A percentile compares a stretch with the other conserved stretches of the same genome.
Conservation (phyloP, 345 rosid genomes). For the Boechera divaricarpa region DNA sequence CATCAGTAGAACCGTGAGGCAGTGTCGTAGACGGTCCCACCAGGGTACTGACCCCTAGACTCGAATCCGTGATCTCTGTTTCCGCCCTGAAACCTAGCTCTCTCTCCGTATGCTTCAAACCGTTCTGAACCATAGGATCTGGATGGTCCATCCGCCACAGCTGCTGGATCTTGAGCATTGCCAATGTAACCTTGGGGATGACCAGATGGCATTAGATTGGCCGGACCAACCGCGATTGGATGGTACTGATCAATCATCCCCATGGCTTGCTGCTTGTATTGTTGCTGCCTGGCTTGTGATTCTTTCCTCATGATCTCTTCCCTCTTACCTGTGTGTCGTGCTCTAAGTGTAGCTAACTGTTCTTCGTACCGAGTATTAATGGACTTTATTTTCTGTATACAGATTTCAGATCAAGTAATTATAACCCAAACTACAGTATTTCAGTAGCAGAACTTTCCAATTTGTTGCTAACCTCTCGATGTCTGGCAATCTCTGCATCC, state of each 20-base stretch:
- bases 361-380: constrained; percentile 73
- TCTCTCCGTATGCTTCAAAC: constrained; percentile 65
- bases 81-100: constrained; percentile 55
- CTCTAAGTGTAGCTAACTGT: constrained; percentile 67
- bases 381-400: constrained; percentile 67
- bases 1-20: constrained; percentile 60
- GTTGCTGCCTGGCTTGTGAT: constrained; percentile 64
- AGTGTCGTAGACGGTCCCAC: constrained; percentile 64
- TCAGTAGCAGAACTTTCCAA: constrained; percentile 11
- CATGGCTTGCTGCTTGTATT: constrained; percentile 61
- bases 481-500: constrained; percentile 82
- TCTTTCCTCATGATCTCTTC: constrained; percentile 77
- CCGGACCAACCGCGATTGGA: constrained; percentile 47
- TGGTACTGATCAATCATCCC: constrained; percentile 54
- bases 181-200: constrained; percentile 59
- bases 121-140: constrained; percentile 56
- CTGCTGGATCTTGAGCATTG: constrained; percentile 47
- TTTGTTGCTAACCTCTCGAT: constrained; percentile 68
- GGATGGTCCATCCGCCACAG: constrained; percentile 56
- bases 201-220: constrained; percentile 44
- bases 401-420: constrained; percentile 17
- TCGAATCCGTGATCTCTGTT: constrained; percentile 69
- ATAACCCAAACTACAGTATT: neutral
- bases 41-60: constrained; percentile 65
- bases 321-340: constrained; percentile 65